A percentile compares a stretch with the other conserved stretches of the same genome.
These are phyloP conservation scores for Saccharomyces mikatae DNA, from an alignment of 805 yeast genomes.

Conservation along the genomic window DNA sequence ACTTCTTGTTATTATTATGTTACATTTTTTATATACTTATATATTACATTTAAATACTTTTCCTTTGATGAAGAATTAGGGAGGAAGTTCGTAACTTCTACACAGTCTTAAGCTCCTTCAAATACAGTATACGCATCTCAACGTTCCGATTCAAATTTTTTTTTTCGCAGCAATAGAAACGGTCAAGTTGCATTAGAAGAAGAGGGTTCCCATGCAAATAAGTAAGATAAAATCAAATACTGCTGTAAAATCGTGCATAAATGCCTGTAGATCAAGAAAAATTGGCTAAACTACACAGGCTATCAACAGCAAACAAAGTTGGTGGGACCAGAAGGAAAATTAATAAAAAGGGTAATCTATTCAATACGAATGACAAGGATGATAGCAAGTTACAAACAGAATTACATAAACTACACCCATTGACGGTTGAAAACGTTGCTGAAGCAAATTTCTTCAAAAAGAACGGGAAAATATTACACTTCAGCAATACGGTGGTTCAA, in stretches of 20 bases:
- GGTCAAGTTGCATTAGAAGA: not conserved
- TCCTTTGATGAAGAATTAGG: not conserved
- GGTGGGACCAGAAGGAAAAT: constrained; percentile 88
- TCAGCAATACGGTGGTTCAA: constrained; percentile 94
- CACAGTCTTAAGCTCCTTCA: not conserved
- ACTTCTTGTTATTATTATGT: not conserved
- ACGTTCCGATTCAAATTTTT: not conserved
- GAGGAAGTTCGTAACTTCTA: not conserved
- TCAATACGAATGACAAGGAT: constrained; percentile 61
- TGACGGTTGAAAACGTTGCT: constrained; percentile 80
- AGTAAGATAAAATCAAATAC: not conserved
- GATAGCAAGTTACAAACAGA: constrained; percentile 87
- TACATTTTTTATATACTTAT: not conserved
- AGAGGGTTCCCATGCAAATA: not conserved
- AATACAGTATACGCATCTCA: constrained; percentile 4
- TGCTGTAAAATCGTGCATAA: not conserved
- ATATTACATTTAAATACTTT: not conserved
- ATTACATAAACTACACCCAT: constrained; percentile 81
- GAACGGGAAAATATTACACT: constrained; percentile 91
- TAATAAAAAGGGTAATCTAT: constrained; percentile 50
- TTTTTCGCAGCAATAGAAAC: not conserved
- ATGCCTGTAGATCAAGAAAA: constrained; percentile 94
- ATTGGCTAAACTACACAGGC: constrained; percentile 82
- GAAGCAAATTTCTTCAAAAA: constrained; percentile 97
- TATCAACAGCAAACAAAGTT: constrained; percentile 66